Base-by-base conservation (phyloP, 2,329 filamentous ascomycete genomes). In the Aspergillaceae sp. region DNA sequence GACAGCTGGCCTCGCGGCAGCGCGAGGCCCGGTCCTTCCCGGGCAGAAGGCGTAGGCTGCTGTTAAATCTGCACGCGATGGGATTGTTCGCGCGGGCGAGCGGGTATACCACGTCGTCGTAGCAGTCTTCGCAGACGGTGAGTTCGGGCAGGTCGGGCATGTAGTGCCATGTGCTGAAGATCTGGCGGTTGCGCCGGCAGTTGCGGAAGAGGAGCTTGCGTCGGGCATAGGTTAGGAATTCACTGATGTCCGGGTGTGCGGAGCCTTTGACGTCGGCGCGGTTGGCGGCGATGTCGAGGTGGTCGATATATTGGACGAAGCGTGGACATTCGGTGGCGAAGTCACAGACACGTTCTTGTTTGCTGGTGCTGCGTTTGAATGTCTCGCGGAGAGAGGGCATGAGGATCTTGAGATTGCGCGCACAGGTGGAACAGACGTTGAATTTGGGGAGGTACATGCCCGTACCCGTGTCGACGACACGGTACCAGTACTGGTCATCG, bases 61-160 rank as follows among this genome's bases (percentile, higher is more conserved):
- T 74, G 51, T 79, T 80, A 55, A 92, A 86, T 52, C 83, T 78
- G 11, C 76, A 69, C 7, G 84, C 81, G 27, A 90, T 72, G 1
- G 76, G 68, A 36, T 67, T 69, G 35, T 74, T 67, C 3, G 74
- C 70, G 29, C 75, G 71, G 1, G 83, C 67, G 43, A 80, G 72
- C 1, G 89, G 88, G 65, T 78, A 80, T n/a, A 95, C 79, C 1
- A 87, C 78, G 26, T 87, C 82, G 10, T 87, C 79, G 62, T 86
- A 95, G 64, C 90, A 97, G 64, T 91, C 87, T 52, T 86, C 81
- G 65, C 90, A 97, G 3, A 94, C 83, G 1, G 85, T 88, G 57
- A 95, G 80, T 41, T 89, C 79, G 0, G 85, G 86, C 0, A 94
- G 70, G 9, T 78, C 74, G 1, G 85, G 80, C 63, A 94, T 87